Evolutionary conservation across 352 stramenopile species (phyloP).

Genomic region (Globisporangium abappressorium): DNA sequence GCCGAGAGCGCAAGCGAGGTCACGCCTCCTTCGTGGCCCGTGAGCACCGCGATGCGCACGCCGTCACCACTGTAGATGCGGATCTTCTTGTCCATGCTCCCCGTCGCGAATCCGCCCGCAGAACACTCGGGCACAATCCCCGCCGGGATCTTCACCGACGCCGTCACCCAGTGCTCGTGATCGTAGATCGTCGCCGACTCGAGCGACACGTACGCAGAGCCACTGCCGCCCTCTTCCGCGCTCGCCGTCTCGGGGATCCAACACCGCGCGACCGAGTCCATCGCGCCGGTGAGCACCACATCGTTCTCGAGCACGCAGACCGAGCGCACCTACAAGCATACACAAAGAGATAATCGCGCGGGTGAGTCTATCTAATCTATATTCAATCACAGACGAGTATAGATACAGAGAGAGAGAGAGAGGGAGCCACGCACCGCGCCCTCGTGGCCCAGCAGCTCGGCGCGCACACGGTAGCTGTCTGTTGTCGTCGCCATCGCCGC

Average conservation of each 20-base stretch:
- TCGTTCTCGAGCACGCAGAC: constrained; percentile 48
- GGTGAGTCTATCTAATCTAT: neutral
- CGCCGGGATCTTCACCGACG: constrained; percentile 37
- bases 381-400: constrained; percentile 5
- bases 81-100: constrained; percentile 80
- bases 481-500: neutral
- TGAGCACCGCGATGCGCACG: constrained; percentile 37
- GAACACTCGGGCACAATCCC: constrained; percentile 23
- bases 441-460: constrained; percentile 70
- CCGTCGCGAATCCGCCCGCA: constrained; percentile 60
- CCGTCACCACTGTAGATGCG: constrained; percentile 57
- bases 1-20: constrained; percentile 58
- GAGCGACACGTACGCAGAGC: constrained; percentile 33
- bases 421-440: constrained; percentile 51
- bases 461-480: constrained; percentile 24
- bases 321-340: constrained; percentile 47
- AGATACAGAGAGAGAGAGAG: neutral
- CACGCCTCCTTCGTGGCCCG: constrained; percentile 71
- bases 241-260: constrained; percentile 38
- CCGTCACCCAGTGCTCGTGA: constrained; percentile 85
- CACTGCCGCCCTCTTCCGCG: constrained; percentile 12
- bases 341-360: neutral
- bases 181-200: constrained; percentile 62
- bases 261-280: constrained; percentile 62
- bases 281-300: constrained; percentile 65